A percentile compares a stretch with the other conserved stretches of the same genome.
phyloP scores from a whole-genome alignment of 2,329 filamentous ascomycete species.

The Macrophomina tecta region DNA sequence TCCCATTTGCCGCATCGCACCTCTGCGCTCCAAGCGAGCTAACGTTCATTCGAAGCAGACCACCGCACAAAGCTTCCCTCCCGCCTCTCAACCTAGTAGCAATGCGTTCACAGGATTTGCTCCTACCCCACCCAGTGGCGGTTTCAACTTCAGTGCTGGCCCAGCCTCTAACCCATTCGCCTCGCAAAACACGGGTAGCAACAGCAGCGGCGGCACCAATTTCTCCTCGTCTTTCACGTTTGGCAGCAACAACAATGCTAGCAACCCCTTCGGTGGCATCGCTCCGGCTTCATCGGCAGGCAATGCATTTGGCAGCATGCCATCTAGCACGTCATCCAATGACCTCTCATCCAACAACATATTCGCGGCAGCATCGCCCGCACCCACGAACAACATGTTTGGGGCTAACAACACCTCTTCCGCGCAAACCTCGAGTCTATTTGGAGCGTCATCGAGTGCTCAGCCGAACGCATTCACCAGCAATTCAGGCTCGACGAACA shows the following conservation, averaged over 20 bases:
- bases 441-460: not conserved
- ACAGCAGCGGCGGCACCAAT: slow-evolving; percentile 29
- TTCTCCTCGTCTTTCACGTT: slow-evolving; percentile 37
- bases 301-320: not conserved
- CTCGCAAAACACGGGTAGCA: slow-evolving; percentile 36
- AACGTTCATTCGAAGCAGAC: not conserved
- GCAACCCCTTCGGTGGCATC: not conserved
- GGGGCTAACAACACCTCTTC: not conserved
- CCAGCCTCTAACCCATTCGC: slow-evolving; percentile 9
- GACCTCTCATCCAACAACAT: slow-evolving; percentile 4
- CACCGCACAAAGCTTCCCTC: slow-evolving; percentile 12
- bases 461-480: slow-evolving; percentile 8
- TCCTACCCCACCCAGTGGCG: slow-evolving; percentile 13
- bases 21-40: not conserved
- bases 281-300: not conserved
- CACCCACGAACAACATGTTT: slow-evolving; percentile 1
- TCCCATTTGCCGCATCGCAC: too few relatives aligned
- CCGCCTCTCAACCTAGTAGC: slow-evolving; percentile 7
- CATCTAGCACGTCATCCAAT: not conserved
- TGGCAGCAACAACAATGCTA: slow-evolving; percentile 13
- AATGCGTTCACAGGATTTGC: slow-evolving; percentile 6
- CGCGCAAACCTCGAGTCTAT: not conserved
- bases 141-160: slow-evolving; percentile 38
- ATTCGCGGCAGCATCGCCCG: not conserved
- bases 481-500: not conserved